Conservation (phyloP, 768 basidiomycete species). For the Pleurotus giganteus region DNA sequence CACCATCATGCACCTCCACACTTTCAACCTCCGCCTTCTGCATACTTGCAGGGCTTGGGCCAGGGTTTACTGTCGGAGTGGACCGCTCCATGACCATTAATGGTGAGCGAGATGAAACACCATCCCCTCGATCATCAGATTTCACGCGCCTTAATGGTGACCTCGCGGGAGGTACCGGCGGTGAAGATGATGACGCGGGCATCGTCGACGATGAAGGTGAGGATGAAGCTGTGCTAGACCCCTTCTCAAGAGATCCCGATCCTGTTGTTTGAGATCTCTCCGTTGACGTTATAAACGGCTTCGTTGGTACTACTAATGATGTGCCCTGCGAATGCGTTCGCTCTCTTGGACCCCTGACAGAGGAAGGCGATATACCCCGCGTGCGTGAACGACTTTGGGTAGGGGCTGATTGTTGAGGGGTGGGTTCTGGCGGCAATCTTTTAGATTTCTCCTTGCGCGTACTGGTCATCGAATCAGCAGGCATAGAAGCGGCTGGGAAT, state of each 20-base stretch:
- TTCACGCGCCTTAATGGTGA: conserved; percentile 1
- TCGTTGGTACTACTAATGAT: neutral
- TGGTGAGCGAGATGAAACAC: conserved; percentile 4
- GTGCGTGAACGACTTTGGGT: neutral
- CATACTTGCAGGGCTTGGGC: neutral
- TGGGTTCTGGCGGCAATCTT: neutral
- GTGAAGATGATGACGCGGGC: neutral
- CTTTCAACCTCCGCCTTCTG: neutral
- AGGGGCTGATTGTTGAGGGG: neutral
- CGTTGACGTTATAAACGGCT: neutral
- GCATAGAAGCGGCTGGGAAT: neutral
- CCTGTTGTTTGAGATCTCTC: conserved; percentile 2
- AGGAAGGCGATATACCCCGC: neutral
- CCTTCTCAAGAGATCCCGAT: conserved; percentile 1
- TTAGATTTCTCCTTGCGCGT: neutral
- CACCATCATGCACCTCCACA: no score
- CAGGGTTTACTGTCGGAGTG: conserved; percentile 5
- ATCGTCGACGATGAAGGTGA: neutral
- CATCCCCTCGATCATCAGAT: conserved; percentile 5
- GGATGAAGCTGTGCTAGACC: neutral
- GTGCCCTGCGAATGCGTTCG: neutral
- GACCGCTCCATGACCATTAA: neutral
- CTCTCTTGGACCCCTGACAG: conserved; percentile 1
- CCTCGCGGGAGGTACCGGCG: neutral
- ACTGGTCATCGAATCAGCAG: neutral